Percentiles rank a stretch among this genome's conserved stretches.
phyloP scores from a whole-genome alignment of 2,329 filamentous ascomycete genomes.

The Aureobasidium sp. region DNA sequence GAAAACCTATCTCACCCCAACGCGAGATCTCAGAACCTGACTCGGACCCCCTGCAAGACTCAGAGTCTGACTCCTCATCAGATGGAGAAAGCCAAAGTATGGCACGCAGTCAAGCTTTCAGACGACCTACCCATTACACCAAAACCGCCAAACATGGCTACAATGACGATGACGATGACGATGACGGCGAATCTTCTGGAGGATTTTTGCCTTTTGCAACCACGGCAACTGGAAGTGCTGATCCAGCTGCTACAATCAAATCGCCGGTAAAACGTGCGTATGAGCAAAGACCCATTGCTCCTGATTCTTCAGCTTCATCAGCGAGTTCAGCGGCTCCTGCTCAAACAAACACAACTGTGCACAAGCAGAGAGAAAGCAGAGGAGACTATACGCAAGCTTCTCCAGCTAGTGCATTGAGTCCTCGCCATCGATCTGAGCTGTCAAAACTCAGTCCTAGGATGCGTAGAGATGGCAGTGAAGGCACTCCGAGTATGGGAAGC shows the following conservation, averaged over 20 bases:
- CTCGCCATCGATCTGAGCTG: conserved; percentile 51
- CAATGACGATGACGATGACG: conserved; percentile 28
- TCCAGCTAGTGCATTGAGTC: conserved; percentile 30
- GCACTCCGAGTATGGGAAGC: conserved; percentile 72
- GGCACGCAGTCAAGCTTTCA: conserved; percentile 36
- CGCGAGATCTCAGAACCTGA: conserved; percentile 20
- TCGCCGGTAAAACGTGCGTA: conserved; percentile 8
- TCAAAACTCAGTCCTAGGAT: conserved; percentile 45
- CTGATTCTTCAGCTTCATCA: conserved; percentile 48
- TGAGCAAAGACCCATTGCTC: neutral
- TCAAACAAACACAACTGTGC: too few species aligned
- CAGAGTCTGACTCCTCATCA: conserved; percentile 22
- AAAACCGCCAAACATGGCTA: conserved; percentile 21
- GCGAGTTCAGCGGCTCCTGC: conserved; percentile 17
- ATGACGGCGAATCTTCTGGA: conserved; percentile 43
- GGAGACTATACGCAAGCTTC: neutral
- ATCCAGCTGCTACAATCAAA: conserved; percentile 13
- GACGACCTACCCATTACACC: conserved; percentile 29
- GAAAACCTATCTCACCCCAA: conserved; percentile 16
- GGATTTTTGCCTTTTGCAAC: conserved; percentile 36
- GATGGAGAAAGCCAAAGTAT: conserved; percentile 29
- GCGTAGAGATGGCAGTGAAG: conserved; percentile 58
- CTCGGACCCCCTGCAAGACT: conserved; percentile 21
- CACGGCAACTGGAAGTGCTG: conserved; percentile 14
- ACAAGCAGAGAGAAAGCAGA: neutral